Conservation (phyloP, 1,284 basidiomycete species). For the Hypsizygus ulmarius region DNA sequence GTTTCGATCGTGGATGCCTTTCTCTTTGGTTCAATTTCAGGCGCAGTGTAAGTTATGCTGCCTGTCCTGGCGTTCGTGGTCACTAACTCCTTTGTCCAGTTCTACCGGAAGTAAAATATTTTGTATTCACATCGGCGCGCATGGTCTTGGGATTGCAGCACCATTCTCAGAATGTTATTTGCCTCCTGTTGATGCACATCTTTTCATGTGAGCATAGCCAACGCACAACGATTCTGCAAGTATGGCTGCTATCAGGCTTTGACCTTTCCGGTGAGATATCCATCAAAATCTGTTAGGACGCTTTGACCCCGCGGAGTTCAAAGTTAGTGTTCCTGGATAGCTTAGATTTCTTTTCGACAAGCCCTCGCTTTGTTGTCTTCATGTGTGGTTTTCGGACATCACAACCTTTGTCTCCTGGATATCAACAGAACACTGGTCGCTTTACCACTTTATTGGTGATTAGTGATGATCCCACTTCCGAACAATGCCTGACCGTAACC, state of each 20-base stretch:
- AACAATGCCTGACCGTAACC: constrained; percentile 3
- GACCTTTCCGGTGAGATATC: no score
- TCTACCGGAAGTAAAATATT: constrained; percentile 45
- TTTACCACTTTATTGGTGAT: neutral
- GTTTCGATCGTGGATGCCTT: constrained; percentile 82
- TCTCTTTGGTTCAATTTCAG: constrained; percentile 88
- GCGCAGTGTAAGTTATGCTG: constrained; percentile 65
- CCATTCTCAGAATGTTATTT: no score
- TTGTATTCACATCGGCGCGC: no score
- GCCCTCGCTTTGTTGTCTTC: neutral
- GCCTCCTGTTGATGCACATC: no score
- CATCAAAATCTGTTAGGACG: neutral
- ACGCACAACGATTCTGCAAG: neutral
- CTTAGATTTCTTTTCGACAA: no score
- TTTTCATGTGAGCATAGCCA: no score
- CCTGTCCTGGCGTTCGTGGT: constrained; percentile 17
- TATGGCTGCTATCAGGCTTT: neutral
- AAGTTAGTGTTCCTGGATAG: neutral
- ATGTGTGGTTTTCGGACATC: neutral
- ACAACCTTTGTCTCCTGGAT: no score
- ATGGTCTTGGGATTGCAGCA: no score
- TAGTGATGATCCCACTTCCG: neutral
- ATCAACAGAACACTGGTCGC: no score
- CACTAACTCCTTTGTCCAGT: constrained; percentile 40
- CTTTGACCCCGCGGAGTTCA: constrained; percentile 1